Evolutionary conservation across 169 alveolate genomes (phyloP), one percentile per base, ranked within the genome.

Genomic region (Babesia caballi): DNA sequence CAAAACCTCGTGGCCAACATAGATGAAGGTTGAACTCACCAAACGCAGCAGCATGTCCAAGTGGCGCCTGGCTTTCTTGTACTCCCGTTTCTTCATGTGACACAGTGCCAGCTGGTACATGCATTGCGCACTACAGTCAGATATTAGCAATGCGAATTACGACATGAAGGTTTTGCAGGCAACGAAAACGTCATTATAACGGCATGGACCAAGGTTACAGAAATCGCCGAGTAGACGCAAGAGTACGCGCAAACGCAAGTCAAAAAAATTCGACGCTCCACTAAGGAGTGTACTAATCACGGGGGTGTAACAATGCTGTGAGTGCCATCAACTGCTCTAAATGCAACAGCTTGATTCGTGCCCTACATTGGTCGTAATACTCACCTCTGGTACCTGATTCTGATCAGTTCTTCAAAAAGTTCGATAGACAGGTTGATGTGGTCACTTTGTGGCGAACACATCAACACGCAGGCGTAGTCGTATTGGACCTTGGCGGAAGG

Each of bases 81-180:
- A 87, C 44, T 80, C 85, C 57, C 88, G 40, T 46, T 71, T 58
- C 59, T 83, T 87, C 53, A 87, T 87, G 59, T 83, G 88, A 47
- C 90, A 83, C 58, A 87, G 60, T 47, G 92, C 90, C 65, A 87
- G 83, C 53, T 87, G 92, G 67, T 87, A 87, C 77, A 87, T 65
- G 32, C 91, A 83, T 33, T 82, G 74, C 25, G 41, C 81, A 54
- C 88, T 80, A 33, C 59, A 56, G 51, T 38, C 44, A 38, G 7
- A 17, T 11, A 17, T 38, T 38, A 38, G 15, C 0, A 12, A 8
- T 5, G 3, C 44, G 44, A 17, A n/a, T n/a, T n/a, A n/a, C n/a
- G n/a, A n/a, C n/a, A n/a, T n/a, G n/a, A n/a, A n/a, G n/a, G n/a
- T n/a, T n/a, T n/a, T n/a, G n/a, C n/a, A n/a, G n/a, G n/a, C n/a